Evolutionary conservation across 2,329 filamentous ascomycete species (phyloP), one percentile per base, ranked within the genome.

Genomic region (Epichloe amarillans): DNA sequence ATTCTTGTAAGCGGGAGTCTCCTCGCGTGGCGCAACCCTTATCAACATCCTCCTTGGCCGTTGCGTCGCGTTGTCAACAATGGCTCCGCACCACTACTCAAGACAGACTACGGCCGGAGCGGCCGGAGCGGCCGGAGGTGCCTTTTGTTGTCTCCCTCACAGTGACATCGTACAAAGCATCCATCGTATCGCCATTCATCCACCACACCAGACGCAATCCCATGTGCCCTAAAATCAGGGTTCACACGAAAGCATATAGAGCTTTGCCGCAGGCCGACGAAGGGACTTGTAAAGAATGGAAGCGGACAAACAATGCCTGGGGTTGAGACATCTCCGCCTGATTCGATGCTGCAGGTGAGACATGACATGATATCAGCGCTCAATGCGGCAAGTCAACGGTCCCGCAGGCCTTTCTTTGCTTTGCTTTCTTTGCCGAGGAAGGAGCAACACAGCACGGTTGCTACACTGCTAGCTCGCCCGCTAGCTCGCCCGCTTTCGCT

Each of bases 381-480:
- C 26, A 44, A 33, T 44, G 42, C 42, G 42, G 40, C 40, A 42
- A 42, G 40, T 8, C 40, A 23, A 19, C 39, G 19, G 39, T 41
- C 39, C 4, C 17, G 39, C 39, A 41, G 39, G n/a, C 15, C 21
- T 4, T 21, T 21, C 21, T 21, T 21, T 21, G 21, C 17, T 11
- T 11, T 8, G 21, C 17, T 11, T 11, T 8, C 39, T 11, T 11
- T 8, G 36, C 39, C 7, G n/a, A 42, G 39, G 14, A 21, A 21
- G 8, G 8, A 17, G 43, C 15, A 6, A 7, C 21, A 8, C 0
- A 26, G 7, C 23, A 26, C 26, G 7, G 23, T 7, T 7, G 23
- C 23, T 26, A 17, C 38, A 43, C 36, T 26, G 48, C 43, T 53
- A 41, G 10, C 47, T 46, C 15, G 47, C 41, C 49, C 49, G 48